Evolutionary conservation across 768 basidiomycete species (phyloP).

Genomic region (Sutorius australiensis): DNA sequence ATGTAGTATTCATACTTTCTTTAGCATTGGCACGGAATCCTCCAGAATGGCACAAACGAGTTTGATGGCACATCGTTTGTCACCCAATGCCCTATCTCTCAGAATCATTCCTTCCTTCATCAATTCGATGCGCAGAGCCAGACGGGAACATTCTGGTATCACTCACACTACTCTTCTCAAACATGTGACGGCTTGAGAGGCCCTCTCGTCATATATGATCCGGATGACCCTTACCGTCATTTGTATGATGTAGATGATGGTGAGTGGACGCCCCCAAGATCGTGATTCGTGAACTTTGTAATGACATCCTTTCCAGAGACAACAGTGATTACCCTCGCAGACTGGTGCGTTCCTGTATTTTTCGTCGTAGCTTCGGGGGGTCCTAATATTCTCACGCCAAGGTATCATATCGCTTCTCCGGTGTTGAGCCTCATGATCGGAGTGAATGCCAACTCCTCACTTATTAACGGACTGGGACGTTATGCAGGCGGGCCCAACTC

Average conservation of each 20-base stretch:
- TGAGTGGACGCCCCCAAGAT: slow-evolving; percentile 5
- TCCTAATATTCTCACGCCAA: not conserved
- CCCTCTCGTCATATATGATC: slow-evolving; percentile 41
- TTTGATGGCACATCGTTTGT: slow-evolving; percentile 43
- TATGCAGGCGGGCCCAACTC: slow-evolving; percentile 34
- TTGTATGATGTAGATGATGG: slow-evolving; percentile 48
- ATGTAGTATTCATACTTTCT: not conserved
- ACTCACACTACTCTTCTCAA: slow-evolving; percentile 39
- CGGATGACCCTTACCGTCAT: slow-evolving; percentile 33
- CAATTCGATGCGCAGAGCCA: slow-evolving; percentile 9
- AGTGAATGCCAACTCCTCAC: slow-evolving; percentile 17
- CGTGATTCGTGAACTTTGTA: not conserved
- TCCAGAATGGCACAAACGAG: slow-evolving; percentile 41
- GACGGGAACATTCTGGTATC: slow-evolving; percentile 34
- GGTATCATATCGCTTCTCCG: slow-evolving; percentile 22
- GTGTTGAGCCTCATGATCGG: slow-evolving; percentile 19
- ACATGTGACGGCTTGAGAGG: slow-evolving; percentile 38
- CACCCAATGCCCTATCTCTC: slow-evolving; percentile 32
- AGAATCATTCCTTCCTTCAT: slow-evolving; percentile 24
- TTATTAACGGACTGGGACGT: slow-evolving; percentile 32
- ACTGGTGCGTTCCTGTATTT: slow-evolving; percentile 20
- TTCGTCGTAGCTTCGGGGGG: not conserved
- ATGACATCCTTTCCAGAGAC: slow-evolving; percentile 11
- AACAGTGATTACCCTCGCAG: slow-evolving; percentile 25
- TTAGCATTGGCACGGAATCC: slow-evolving; percentile 57